A percentile compares a stretch with the other conserved stretches of the same genome.
phyloP scores from a whole-genome alignment of 768 basidiomycete genomes.

The Pleurotus tuber-regium region DNA sequence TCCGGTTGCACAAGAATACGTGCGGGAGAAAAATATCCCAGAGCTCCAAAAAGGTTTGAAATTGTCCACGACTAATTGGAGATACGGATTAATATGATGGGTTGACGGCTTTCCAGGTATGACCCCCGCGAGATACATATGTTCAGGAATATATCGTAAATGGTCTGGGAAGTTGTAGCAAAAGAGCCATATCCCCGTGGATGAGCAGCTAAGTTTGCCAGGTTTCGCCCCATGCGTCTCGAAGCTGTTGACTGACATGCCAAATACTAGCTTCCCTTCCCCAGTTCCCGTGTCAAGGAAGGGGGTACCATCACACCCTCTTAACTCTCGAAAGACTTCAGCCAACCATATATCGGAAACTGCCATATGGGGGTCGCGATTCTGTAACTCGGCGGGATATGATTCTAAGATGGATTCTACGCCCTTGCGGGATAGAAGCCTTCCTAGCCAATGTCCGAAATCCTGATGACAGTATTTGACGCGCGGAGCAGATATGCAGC shows the following conservation, averaged over 20 bases:
- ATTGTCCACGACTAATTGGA: neutral
- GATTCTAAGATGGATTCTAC: slow-evolving; percentile 23
- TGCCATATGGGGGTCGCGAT: neutral
- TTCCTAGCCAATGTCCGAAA: slow-evolving; percentile 23
- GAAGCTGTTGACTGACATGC: neutral
- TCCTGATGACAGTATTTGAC: slow-evolving; percentile 20
- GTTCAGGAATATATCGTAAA: slow-evolving; percentile 1
- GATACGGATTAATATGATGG: slow-evolving; percentile 3
- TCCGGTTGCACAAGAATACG: neutral
- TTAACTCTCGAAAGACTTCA: neutral
- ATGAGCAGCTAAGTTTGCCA: neutral
- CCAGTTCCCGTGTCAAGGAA: neutral
- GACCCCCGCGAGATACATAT: slow-evolving; percentile 6
- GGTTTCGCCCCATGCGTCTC: neutral
- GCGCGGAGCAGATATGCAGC: slow-evolving; percentile 9
- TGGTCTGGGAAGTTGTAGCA: slow-evolving; percentile 3
- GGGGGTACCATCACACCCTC: neutral
- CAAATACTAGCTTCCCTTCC: neutral
- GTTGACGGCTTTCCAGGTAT: slow-evolving; percentile 4
- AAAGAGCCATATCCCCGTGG: neutral
- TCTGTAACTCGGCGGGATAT: slow-evolving; percentile 9
- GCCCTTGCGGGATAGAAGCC: slow-evolving; percentile 22
- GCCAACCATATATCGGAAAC: slow-evolving; percentile 2
- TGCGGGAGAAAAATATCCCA: slow-evolving; percentile 5
- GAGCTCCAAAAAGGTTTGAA: neutral